Base-by-base conservation (phyloP, 1,284 basidiomycete genomes). In the Apiotrichum porosum region DNA sequence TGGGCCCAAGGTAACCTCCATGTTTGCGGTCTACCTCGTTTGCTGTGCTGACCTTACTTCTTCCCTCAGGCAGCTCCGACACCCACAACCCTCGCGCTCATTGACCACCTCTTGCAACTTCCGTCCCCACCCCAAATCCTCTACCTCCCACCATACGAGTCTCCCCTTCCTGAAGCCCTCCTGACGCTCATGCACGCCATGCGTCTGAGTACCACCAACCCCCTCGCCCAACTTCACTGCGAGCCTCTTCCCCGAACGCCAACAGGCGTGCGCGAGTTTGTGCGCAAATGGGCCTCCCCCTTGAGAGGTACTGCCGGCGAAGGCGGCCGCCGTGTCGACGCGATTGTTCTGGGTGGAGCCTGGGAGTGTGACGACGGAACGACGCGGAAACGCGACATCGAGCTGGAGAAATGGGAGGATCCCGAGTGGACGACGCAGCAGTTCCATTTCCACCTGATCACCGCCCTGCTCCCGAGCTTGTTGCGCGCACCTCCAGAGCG, bases 401-500 rank as follows among this genome's bases (percentile, higher is more conserved):
- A 28, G 26, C 26, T 6, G 8, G 26, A 28, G 26, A 6, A 28
- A 12, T 28, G 26, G 40, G 37, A 48, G 17, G 47, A 53, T 12
- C 39, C 40, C 6, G n/a, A 33, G 15, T 74, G 72, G 72, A 65
- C 62, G 6, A 60, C 56, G 3, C 55, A 63, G 19, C 60, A 74
- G 62, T 62, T 63, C 37, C 65, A 70, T 13, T 92, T 89, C 72
- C 76, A 90, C 41, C 77, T 90, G 15, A 77, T 81, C 9, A 90
- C 88, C 0, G 76, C 88, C 5, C 77, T 92, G 0, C 78, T 92
- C 0, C 88, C 88, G 3, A 77, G 79, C 24, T 75, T 92, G 3
- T 80, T 92, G 14, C 81, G 85, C 26, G 84, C 85, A 2, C 88
- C 88, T 0, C 76, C 79, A 6, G 88, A 91, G 65, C 80, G 88